Base-by-base conservation (phyloP, 257 asterid genomes). In the Anisodus acutangulus region DNA sequence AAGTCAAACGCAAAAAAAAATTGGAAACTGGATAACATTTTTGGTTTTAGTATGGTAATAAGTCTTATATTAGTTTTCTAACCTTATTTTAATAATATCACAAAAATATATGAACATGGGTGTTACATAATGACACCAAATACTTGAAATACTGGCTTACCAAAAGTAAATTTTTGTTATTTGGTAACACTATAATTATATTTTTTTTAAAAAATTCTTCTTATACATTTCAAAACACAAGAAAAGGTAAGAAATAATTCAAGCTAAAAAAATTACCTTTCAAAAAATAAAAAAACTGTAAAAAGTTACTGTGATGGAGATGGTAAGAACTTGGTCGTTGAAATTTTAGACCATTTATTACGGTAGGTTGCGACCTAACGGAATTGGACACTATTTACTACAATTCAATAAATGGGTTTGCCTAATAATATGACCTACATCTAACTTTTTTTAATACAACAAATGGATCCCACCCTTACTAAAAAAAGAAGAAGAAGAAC, bases 341-440 rank as follows among this genome's bases (percentile, higher is more conserved):
- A 22, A 78, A 41, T 80, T 31, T 16, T 19, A 82, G 66, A 82
- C 89, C 88, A 92, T 93, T 94, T 89, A 94, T 92, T 93, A 90
- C 54, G 93, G 94, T 93, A 87, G 95, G 98, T 91, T 90, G 90
- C 90, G 90, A 88, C 88, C 94, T 87, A 91, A 93, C 97, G 86
- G 92, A 89, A 89, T 70, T 90, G 90, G 89, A 45, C 90, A 91
- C 92, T 90, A 92, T 92, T 92, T 91, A 94, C 94, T 89, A 88
- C 90, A 76, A 83, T 85, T 90, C 95, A 93, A 51, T 94, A 93
- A 94, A 94, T 94, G 94, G 88, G 82, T 85, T 89, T 90, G 92
- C 92, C 94, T 88, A 90, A 94, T 93, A 88, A 88, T 86, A 90
- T 84, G 96, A 86, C 97, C 91, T 91, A 80, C 93, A 87, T 88